Evolutionary conservation across 78 protist species (phyloP).

Genomic region (Dictyostelium capitatum): DNA sequence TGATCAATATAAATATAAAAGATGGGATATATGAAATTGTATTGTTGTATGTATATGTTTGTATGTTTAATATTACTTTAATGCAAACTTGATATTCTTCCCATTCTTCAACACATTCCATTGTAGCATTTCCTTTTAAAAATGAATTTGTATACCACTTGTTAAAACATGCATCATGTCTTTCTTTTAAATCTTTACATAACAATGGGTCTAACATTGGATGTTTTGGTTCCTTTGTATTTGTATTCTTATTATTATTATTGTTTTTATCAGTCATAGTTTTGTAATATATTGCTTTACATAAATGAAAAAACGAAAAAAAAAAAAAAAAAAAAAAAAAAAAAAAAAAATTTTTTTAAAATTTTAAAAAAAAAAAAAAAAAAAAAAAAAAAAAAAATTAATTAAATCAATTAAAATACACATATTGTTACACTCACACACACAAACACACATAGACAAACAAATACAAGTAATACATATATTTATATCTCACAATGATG

Average conservation of each 20-base stretch:
- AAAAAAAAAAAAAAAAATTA: background rate
- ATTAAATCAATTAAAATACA: no score
- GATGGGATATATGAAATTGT: no score
- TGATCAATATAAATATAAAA: no score
- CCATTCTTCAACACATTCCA: constrained; percentile 85
- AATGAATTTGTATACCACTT: constrained; percentile 74
- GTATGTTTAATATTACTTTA: no score
- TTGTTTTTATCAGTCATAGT: background rate
- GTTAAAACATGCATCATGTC: constrained; percentile 80
- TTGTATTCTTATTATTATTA: constrained; percentile 6
- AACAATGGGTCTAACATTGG: constrained; percentile 72
- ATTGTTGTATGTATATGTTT: no score
- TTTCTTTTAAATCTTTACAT: constrained; percentile 78
- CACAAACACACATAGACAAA: no score
- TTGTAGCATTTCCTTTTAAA: constrained; percentile 41
- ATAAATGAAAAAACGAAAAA: background rate
- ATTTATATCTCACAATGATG: no score
- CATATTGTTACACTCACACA: no score
- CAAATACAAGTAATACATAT: no score
- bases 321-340: background rate
- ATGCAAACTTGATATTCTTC: constrained; percentile 82
- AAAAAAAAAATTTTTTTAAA: constrained; percentile 7
- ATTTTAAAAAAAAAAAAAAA: background rate
- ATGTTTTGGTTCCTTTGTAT: background rate
- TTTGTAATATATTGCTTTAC: background rate